Percentiles rank a stretch among this genome's conserved stretches.
phyloP scores from a whole-genome alignment of 2,329 filamentous ascomycete species.

The Colletotrichum tropicicola region DNA sequence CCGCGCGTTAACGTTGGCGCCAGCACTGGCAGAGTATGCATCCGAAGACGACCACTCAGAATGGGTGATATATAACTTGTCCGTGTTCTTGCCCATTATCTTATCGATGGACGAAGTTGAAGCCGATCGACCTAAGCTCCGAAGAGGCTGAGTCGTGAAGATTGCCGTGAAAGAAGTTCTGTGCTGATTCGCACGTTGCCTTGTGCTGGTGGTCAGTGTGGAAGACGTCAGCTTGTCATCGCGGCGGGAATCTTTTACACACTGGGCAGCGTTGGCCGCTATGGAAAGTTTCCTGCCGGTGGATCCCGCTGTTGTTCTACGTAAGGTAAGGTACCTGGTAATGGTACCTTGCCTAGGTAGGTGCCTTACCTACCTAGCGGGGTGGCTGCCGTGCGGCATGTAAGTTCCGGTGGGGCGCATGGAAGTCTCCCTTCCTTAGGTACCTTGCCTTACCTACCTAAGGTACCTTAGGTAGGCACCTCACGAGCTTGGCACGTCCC shows the following conservation, averaged over 20 bases:
- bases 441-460: neutral
- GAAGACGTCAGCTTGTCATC: too few species aligned
- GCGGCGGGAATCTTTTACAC: too few species aligned
- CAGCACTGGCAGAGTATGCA: constrained; percentile 83
- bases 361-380: neutral
- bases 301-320: too few species aligned
- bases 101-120: neutral
- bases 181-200: too few species aligned
- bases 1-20: constrained; percentile 68
- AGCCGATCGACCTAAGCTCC: too few species aligned
- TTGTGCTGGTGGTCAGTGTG: too few species aligned
- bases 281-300: too few species aligned
- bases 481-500: constrained; percentile 23
- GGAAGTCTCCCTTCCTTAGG: neutral
- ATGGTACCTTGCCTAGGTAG: neutral
- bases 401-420: neutral
- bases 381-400: constrained; percentile 4
- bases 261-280: too few species aligned
- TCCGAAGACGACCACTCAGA: constrained; percentile 96
- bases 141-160: too few species aligned
- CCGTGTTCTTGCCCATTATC: constrained; percentile 57
- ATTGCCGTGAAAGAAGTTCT: too few species aligned
- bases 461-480: neutral
- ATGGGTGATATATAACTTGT: constrained; percentile 81
- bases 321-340: too few species aligned